Percentiles rank a stretch among this genome's conserved stretches.
These are phyloP conservation scores for Sergeia podlipaevii DNA, from an alignment of 208 protist species.

Conservation along the genomic window DNA sequence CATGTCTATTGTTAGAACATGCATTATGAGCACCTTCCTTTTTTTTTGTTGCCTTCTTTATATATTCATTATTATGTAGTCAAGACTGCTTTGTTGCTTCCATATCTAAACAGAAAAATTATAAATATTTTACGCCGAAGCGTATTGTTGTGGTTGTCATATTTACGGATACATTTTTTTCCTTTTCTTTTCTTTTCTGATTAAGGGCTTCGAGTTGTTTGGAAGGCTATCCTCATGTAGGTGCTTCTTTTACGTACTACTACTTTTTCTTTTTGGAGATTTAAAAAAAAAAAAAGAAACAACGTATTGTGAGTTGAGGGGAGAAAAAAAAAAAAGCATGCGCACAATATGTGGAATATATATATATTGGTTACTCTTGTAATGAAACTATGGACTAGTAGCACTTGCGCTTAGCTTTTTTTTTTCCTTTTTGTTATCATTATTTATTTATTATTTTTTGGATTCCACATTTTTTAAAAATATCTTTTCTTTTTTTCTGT, in stretches of 20 bases:
- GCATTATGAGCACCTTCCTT: too few species aligned
- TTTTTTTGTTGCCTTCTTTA: too few species aligned
- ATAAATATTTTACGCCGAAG: too few species aligned
- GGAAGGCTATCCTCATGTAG: slow-evolving; percentile 1
- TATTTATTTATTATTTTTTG: neutral
- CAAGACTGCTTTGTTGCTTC: too few species aligned
- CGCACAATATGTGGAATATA: neutral
- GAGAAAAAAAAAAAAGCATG: slow-evolving; percentile 14
- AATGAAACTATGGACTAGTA: neutral
- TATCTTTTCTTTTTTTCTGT: slow-evolving; percentile 8
- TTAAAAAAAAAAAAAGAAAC: slow-evolving; percentile 1
- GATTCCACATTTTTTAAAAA: neutral
- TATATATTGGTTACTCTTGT: neutral
- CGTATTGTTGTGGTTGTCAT: too few species aligned
- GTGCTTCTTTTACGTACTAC: slow-evolving; percentile 5
- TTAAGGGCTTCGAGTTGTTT: too few species aligned
- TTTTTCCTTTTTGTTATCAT: neutral
- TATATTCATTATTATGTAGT: too few species aligned
- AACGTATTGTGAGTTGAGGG: too few species aligned
- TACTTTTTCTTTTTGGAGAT: slow-evolving; percentile 8
- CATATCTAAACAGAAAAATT: too few species aligned
- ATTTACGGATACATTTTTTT: too few species aligned
- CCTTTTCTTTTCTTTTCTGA: slow-evolving; percentile 6
- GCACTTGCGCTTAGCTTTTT: neutral
- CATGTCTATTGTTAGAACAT: too few species aligned